A percentile compares a stretch with the other conserved stretches of the same genome.
These are phyloP conservation scores for Fonsecaea erecta DNA, from an alignment of 2,329 filamentous ascomycete genomes.

Conservation along the genomic window DNA sequence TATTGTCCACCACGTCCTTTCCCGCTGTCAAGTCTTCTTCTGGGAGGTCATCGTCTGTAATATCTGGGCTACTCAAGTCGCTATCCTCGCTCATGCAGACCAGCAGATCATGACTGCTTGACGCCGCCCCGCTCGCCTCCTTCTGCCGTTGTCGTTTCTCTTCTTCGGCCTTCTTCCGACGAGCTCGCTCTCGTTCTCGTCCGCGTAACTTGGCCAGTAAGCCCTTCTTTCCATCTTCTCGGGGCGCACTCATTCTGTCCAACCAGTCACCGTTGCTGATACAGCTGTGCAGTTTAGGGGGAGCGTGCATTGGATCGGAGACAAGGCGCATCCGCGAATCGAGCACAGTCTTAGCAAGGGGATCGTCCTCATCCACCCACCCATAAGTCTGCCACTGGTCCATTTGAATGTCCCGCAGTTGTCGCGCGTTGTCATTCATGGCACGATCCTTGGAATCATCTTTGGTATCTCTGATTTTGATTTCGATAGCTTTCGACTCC, in stretches of 20 bases:
- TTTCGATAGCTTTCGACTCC: conserved; percentile 77
- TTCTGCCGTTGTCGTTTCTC: conserved; percentile 33
- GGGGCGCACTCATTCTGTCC: conserved; percentile 64
- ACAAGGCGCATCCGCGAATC: conserved; percentile 52
- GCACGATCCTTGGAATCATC: conserved; percentile 52
- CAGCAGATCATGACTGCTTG: conserved; percentile 8
- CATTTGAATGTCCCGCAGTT: conserved; percentile 76
- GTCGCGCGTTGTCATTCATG: conserved; percentile 73
- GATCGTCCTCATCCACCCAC: conserved; percentile 78
- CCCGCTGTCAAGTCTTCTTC: conserved; percentile 17
- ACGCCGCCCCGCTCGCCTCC: conserved; percentile 16
- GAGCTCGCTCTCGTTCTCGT: conserved; percentile 36
- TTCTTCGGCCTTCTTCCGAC: conserved; percentile 37
- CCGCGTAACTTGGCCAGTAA: conserved; percentile 36
- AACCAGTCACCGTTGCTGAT: conserved; percentile 65
- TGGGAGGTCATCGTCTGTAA: conserved; percentile 29
- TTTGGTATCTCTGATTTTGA: conserved; percentile 75
- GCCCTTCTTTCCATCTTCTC: conserved; percentile 43
- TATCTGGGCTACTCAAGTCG: conserved; percentile 32
- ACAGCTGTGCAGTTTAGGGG: conserved; percentile 57
- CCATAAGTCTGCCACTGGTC: conserved; percentile 80
- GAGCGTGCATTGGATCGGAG: conserved; percentile 48
- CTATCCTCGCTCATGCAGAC: conserved; percentile 32
- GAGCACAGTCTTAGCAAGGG: conserved; percentile 62
- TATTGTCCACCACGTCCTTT: neutral